A percentile compares a stretch with the other conserved stretches of the same genome.
Conservation (phyloP, 2,329 filamentous ascomycete species). For the Myriosclerotinia scirpicola region DNA sequence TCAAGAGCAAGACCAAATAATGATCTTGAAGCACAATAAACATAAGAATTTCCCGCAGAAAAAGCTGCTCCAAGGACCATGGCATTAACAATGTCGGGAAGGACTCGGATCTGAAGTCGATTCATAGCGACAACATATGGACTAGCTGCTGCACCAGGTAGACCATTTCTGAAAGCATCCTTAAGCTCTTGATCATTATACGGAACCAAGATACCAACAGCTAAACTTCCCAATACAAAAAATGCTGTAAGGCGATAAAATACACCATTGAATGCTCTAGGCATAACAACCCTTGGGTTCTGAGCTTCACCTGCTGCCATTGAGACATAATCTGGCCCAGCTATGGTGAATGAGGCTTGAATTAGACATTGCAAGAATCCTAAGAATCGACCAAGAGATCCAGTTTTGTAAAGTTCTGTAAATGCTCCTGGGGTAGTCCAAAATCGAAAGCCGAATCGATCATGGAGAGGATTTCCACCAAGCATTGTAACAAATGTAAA, state of each 20-base stretch:
- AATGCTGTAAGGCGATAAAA: conserved; percentile 64
- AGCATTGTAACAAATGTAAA: conserved; percentile 42
- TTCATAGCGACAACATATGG: conserved; percentile 52
- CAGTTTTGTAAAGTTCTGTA: conserved; percentile 44
- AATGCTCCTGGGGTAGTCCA: conserved; percentile 51
- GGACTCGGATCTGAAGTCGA: conserved; percentile 49
- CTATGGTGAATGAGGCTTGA: conserved; percentile 52
- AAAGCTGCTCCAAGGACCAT: conserved; percentile 56
- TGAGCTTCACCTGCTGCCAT: conserved; percentile 59
- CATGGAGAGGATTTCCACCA: conserved; percentile 38
- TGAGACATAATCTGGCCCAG: conserved; percentile 51
- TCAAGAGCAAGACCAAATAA: conserved; percentile 54
- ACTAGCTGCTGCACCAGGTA: conserved; percentile 48
- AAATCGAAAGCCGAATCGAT: conserved; percentile 46
- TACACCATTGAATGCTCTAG: conserved; percentile 57
- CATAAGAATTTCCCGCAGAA: conserved; percentile 52
- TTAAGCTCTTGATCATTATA: conserved; percentile 50
- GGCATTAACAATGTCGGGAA: conserved; percentile 56
- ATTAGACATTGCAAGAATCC: conserved; percentile 51
- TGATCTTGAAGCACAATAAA: conserved; percentile 46
- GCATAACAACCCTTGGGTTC: conserved; percentile 57
- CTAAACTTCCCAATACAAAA: conserved; percentile 57
- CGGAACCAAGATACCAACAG: conserved; percentile 61
- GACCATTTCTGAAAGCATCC: conserved; percentile 45
- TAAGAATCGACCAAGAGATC: conserved; percentile 51